A percentile compares a stretch with the other conserved stretches of the same genome.
Conservation (phyloP, 768 basidiomycete genomes). For the Holtermanniella nyarrowii region DNA sequence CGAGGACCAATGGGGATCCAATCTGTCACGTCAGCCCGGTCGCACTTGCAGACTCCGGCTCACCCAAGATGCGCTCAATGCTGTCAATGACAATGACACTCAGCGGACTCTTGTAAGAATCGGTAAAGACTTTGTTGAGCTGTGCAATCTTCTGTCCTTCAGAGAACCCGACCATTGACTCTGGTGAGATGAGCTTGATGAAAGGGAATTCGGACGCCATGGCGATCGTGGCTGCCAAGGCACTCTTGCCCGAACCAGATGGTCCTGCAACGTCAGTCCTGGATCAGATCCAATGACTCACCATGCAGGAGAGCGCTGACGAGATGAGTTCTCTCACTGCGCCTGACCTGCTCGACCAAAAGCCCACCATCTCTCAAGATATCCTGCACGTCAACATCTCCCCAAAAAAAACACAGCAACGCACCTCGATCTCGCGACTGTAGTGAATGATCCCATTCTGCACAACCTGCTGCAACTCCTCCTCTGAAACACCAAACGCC, state of each 20-base stretch:
- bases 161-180: slow-evolving; percentile 92
- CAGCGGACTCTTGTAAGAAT: slow-evolving; percentile 93
- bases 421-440: slow-evolving; percentile 61
- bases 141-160: slow-evolving; percentile 83
- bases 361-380: slow-evolving; percentile 74
- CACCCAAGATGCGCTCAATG: slow-evolving; percentile 83
- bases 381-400: slow-evolving; percentile 48
- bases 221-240: slow-evolving; percentile 85
- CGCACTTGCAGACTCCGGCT: slow-evolving; percentile 23
- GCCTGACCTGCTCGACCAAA: slow-evolving; percentile 86
- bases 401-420: slow-evolving; percentile 29
- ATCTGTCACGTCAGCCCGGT: slow-evolving; percentile 47
- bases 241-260: slow-evolving; percentile 87
- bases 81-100: slow-evolving; percentile 95
- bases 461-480: slow-evolving; percentile 82
- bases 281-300: slow-evolving; percentile 9
- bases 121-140: slow-evolving; percentile 83
- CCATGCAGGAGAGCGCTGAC: slow-evolving; percentile 81
- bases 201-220: slow-evolving; percentile 90
- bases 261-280: slow-evolving; percentile 46
- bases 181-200: slow-evolving; percentile 92
- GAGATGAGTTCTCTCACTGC: slow-evolving; percentile 77
- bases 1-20: slow-evolving; percentile 96
- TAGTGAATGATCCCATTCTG: slow-evolving; percentile 93
- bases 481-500: slow-evolving; percentile 94